phyloP scores from a whole-genome alignment of 148 eudicot species.

The Linanthus parryae region DNA sequence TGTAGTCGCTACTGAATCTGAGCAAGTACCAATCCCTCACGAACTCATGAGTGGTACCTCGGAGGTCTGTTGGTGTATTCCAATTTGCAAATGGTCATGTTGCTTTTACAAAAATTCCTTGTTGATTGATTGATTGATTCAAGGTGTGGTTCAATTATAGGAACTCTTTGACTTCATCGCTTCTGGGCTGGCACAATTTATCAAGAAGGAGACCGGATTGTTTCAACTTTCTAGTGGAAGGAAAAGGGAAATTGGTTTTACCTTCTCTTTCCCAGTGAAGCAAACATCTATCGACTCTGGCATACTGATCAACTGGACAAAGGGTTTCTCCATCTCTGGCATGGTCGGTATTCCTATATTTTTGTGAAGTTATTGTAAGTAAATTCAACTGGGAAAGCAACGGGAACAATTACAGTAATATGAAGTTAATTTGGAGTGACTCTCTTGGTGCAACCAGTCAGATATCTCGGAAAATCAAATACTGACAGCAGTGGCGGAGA shows the following conservation, averaged over 20 bases:
- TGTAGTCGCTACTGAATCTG: conserved; percentile 40
- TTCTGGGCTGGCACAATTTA: conserved; percentile 52
- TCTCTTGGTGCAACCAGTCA: too few species aligned
- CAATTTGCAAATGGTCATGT: conserved; percentile 5
- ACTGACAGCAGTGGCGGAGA: too few species aligned
- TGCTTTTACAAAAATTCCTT: neutral
- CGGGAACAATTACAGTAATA: too few species aligned
- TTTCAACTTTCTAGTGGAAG: conserved; percentile 38
- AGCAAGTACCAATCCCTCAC: conserved; percentile 59
- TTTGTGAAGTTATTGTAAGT: too few species aligned
- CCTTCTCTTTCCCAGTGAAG: conserved; percentile 74
- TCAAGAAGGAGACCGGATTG: conserved; percentile 37
- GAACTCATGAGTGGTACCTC: conserved; percentile 74
- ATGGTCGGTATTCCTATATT: conserved; percentile 46
- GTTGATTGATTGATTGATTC: conserved; percentile 3
- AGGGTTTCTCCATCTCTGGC: conserved; percentile 66
- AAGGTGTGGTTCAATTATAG: conserved; percentile 33
- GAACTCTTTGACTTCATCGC: conserved; percentile 84
- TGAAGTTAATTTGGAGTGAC: too few species aligned
- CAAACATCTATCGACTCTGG: conserved; percentile 72
- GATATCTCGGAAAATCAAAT: too few species aligned
- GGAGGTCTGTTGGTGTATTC: conserved; percentile 45
- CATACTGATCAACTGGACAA: conserved; percentile 70
- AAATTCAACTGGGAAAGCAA: too few species aligned
- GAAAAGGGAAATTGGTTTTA: conserved; percentile 65